Percentiles rank a stretch among this genome's conserved stretches.
Evolutionary conservation across 1,284 basidiomycete species (phyloP).

Genomic region (Hypsizygus ulmarius): DNA sequence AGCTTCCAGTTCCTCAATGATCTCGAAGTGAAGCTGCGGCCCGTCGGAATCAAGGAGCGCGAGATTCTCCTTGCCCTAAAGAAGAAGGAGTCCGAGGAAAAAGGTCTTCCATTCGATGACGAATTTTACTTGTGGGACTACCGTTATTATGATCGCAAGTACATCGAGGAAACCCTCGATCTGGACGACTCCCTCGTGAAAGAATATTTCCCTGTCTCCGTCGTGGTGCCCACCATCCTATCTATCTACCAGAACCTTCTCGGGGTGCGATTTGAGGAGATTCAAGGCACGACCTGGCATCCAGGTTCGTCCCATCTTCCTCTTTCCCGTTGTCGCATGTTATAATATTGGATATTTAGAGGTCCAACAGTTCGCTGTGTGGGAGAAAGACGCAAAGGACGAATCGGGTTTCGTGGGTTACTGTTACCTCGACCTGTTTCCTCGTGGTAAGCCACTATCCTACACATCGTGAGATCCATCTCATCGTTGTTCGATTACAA

Average conservation of each 20-base stretch:
- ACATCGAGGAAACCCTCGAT: slow-evolving; percentile 60
- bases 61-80: slow-evolving; percentile 69
- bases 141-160: slow-evolving; percentile 71
- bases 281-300: slow-evolving; percentile 68
- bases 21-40: slow-evolving; percentile 69
- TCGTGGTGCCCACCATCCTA: slow-evolving; percentile 77
- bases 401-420: slow-evolving; percentile 73
- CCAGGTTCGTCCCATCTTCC: slow-evolving; percentile 46
- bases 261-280: slow-evolving; percentile 67
- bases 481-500: neutral
- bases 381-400: slow-evolving; percentile 73
- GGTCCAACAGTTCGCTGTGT: slow-evolving; percentile 77
- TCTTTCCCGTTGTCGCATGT: neutral
- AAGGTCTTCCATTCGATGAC: slow-evolving; percentile 60
- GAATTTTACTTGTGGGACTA: slow-evolving; percentile 73
- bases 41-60: slow-evolving; percentile 66
- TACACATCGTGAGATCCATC: neutral
- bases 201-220: slow-evolving; percentile 82
- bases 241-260: slow-evolving; percentile 80
- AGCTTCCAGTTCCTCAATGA: slow-evolving; percentile 59
- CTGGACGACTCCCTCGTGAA: slow-evolving; percentile 77
- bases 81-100: slow-evolving; percentile 62
- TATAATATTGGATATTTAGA: slow-evolving; percentile 40
- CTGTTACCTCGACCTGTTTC: slow-evolving; percentile 86
- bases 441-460: slow-evolving; percentile 53